Conservation (phyloP, 192 early-diverging fungal genomes). For the Coemansia sp. region DNA sequence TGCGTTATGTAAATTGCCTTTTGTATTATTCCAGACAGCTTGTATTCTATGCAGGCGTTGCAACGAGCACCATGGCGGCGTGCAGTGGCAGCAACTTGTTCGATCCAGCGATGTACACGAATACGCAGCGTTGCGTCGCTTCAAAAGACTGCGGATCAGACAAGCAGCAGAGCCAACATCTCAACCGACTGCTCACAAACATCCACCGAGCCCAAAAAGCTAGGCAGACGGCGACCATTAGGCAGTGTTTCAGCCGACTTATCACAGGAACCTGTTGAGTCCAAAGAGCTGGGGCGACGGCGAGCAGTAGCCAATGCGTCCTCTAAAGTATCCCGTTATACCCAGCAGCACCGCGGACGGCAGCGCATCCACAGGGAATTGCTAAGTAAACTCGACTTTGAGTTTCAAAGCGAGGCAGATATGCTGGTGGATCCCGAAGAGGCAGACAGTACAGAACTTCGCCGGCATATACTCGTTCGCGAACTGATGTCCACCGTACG, state of each 20-base stretch:
- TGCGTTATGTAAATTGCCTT: background rate
- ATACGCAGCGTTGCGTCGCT: background rate
- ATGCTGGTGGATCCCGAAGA: background rate
- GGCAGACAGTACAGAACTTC: background rate
- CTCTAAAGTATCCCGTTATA: background rate
- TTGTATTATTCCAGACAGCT: background rate
- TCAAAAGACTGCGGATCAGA: background rate
- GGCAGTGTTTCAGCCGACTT: background rate
- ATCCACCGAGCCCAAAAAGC: background rate
- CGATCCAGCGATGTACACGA: background rate
- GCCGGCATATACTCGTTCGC: conserved; percentile 33
- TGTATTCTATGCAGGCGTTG: background rate
- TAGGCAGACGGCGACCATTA: too few relatives aligned
- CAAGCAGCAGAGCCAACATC: background rate
- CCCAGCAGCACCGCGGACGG: background rate
- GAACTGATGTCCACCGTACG: conserved; percentile 24
- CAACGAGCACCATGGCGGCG: background rate
- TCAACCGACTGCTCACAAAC: background rate
- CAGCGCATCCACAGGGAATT: conserved; percentile 14
- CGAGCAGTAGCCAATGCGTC: background rate
- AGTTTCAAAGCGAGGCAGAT: conserved; percentile 9
- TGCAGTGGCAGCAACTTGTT: background rate
- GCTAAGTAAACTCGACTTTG: conserved; percentile 8
- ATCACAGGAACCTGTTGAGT: background rate
- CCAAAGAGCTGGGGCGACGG: background rate